Base-by-base conservation (phyloP, 2,329 filamentous ascomycete genomes). In the Esteya vermicola region DNA sequence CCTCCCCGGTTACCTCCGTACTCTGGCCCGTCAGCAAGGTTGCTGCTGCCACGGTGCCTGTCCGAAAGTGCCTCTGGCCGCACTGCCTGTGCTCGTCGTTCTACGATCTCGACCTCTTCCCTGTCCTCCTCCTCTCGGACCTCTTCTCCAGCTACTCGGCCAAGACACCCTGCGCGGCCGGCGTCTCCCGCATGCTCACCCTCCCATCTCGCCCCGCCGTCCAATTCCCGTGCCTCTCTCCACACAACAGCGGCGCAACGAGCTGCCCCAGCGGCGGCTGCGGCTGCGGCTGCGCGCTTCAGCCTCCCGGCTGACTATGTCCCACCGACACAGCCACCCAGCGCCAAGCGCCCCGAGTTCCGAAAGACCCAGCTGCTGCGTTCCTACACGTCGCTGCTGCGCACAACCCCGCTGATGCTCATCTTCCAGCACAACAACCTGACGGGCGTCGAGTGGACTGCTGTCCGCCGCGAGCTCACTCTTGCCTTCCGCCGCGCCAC, bases 361-460 rank as follows among this genome's bases (percentile, higher is more conserved):
- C 81, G 89, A 57, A 94, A 96, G 64, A 81, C 86, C 14, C 91
- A 98, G 61, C 70, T 96, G 44, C 69, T 78, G 43, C 78, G 88
- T 43, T 77, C 82, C 51, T 95, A 95, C 62, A 85, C 88, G 38
- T 91, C 88, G 35, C 67, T 94, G 45, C 75, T 95, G 43, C 84
- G 84, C 44, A 85, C 85, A 19, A 81, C 84, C 10, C 86, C 88
- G 31, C 61, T 95, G 45, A 79, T 93, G 50, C 72, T 95, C 43
- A 70, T 95, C 52, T 93, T 95, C 67, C 64, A 80, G 52, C 65
- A 79, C 63, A 75, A 75, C 63, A 77, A 79, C 53, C 63, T 83
- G 43, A 74, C 74, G 3, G 79, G 85, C 4, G 67, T 73, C 33
- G 83, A 89, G 65, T 85, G 81, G 76, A 68, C 73, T 32, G 73